Evolutionary conservation across 192 early-diverging fungal genomes (phyloP).

Genomic region (Rhizoclosmatium globosum): DNA sequence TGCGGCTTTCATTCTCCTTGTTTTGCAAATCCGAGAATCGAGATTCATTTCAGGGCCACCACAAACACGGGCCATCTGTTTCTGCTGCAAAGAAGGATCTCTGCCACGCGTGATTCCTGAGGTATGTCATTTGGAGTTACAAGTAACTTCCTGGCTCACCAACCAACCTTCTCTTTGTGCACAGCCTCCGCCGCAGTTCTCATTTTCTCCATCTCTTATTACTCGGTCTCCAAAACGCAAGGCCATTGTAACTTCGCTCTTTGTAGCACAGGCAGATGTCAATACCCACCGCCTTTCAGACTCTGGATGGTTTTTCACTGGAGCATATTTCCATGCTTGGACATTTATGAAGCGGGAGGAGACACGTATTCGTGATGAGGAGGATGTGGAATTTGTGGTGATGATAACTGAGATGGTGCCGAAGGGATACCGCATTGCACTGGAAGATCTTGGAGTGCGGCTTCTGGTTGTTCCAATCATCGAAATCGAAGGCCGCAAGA

Average conservation of each 20-base stretch:
- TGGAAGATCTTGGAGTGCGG: constrained; percentile 4
- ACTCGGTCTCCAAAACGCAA: constrained; percentile 3
- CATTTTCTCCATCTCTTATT: not conserved
- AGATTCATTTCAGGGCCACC: not conserved
- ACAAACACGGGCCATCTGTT: not conserved
- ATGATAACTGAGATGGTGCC: constrained; percentile 27
- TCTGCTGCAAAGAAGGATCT: not conserved
- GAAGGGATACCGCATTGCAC: not conserved
- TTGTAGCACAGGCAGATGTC: not conserved
- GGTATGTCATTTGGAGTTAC: not conserved
- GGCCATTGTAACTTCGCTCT: constrained; percentile 9
- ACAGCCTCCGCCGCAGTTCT: not conserved
- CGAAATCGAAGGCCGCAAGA: constrained; percentile 26
- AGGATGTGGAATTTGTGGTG: constrained; percentile 31
- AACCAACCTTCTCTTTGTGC: not conserved
- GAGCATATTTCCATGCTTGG: constrained; percentile 20
- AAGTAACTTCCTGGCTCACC: not conserved
- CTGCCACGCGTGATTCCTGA: not conserved
- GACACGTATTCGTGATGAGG: not conserved
- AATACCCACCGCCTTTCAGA: not conserved
- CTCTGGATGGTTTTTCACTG: constrained; percentile 26
- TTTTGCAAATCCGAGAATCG: not conserved
- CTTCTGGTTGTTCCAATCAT: constrained; percentile 12
- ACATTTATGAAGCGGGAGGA: not conserved
- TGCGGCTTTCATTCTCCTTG: not conserved